Base-by-base conservation (phyloP, 148 eudicot species). In the Limonium bicolor region DNA sequence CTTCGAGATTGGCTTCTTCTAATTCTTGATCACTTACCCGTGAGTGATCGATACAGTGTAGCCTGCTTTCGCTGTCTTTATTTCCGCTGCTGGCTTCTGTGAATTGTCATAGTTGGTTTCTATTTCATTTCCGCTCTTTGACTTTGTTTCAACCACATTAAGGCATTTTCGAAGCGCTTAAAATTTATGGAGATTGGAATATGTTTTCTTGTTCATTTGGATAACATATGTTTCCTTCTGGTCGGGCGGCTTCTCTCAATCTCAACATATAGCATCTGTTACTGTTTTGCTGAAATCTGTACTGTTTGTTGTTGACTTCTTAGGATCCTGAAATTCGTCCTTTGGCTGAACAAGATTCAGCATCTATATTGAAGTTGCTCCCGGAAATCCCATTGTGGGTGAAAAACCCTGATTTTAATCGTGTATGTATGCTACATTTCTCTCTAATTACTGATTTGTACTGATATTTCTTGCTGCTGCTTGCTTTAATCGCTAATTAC, bases 301-400 rank as follows among this genome's bases (percentile, higher is more conserved):
- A 43, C 13, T 41, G 45, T 6, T 41, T 11, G n/a, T 10, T 60
- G 15, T 48, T 37, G 31, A 15, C 36, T 48, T 31, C 8, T 39
- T 21, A 87, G 96, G 77, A 83, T 61, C 96, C 96, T 32, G 66
- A 51, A n/a, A 43, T 80, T 50, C 78, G 69, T 63, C 77, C 96
- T 4, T 53, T 88, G 71, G 62, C 28, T 37, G 92, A 83, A 57
- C 79, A 72, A 42, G 96, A 88, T 48, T 27, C 83, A 0, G 47
- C 60, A 46, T 46, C 49, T 13, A 54, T 88, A 48, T 64, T 51
- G 50, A 59, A 53, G 35, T 30, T 83, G 65, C 82, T 88, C 44
- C 76, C 90, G 13, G 94, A 88, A 54, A 77, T 88, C 64, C 96
- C 96, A 19, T 39, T 74, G 49, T 88, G 96, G 96, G 86, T 88